Evolutionary conservation across 2,329 filamentous ascomycete genomes (phyloP).

Genomic region (Aureobasidium lini): DNA sequence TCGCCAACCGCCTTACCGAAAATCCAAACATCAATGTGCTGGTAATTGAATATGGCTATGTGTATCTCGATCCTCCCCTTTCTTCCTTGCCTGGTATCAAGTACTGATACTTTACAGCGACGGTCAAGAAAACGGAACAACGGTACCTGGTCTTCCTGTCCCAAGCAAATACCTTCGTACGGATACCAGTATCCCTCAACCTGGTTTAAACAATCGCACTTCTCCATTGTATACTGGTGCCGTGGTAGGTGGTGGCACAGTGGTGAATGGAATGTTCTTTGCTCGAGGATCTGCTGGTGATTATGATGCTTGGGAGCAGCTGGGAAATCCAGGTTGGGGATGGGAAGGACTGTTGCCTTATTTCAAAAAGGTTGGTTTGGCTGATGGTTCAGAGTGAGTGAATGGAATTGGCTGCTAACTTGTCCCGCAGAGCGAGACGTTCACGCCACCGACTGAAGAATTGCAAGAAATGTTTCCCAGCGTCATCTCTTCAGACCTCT

Average conservation of each 20-base stretch:
- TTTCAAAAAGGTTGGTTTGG: constrained; percentile 18
- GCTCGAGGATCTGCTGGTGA: constrained; percentile 11
- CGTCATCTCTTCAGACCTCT: constrained; percentile 12
- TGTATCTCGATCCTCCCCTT: neutral
- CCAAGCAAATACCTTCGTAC: constrained; percentile 8
- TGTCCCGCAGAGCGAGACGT: constrained; percentile 22
- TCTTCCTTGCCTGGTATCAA: neutral
- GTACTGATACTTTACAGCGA: neutral
- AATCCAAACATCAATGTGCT: constrained; percentile 7
- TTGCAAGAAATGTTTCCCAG: neutral
- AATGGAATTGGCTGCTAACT: neutral
- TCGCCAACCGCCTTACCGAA: constrained; percentile 28
- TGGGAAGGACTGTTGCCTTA: constrained; percentile 15
- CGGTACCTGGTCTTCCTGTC: constrained; percentile 9
- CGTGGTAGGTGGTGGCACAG: constrained; percentile 6
- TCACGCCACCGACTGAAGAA: constrained; percentile 17
- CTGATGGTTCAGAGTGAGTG: neutral
- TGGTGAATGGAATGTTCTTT: constrained; percentile 13
- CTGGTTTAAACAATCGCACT: constrained; percentile 4
- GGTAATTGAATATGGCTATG: constrained; percentile 14
- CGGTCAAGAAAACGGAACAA: constrained; percentile 13
- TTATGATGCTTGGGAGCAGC: constrained; percentile 6
- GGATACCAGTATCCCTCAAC: constrained; percentile 2
- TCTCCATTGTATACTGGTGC: neutral
- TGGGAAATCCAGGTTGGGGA: constrained; percentile 8